Base-by-base conservation (phyloP, 2,329 filamentous ascomycete species). In the Piedraia hortae region DNA sequence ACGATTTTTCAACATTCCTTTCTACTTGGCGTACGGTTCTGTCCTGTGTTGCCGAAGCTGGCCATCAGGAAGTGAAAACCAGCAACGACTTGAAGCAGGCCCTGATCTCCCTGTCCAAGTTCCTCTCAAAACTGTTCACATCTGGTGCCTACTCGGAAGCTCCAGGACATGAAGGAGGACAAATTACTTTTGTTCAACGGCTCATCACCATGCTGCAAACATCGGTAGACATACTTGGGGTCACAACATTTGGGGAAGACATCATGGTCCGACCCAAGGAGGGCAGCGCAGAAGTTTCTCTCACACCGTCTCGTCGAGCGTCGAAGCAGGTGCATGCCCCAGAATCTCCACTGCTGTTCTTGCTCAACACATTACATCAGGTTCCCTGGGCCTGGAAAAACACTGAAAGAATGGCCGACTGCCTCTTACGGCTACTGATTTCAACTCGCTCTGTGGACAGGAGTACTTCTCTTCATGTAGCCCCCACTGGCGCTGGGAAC, bases 61-160 rank as follows among this genome's bases (percentile, higher is more conserved):
- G 68, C 12, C 59, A 56, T 18, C 89, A 90, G 44, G 85, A 97
- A 44, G 70, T 97, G 34, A 89, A 82, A 35, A 67, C 80, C 4
- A 78, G 77, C 0, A 59, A 60, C 7, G 82, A 93, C 28, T 74
- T 78, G 1, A 72, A 74, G 37, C 60, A 65, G 28, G 82, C 80
- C 26, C 57, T 90, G 28, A 68, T 72, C 11, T 56, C 62, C 18
- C 54, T 78, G 11, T 56, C 82, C 21, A 63, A 63, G 18, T 45
- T 78, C 11, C 47, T 90, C 4, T 59, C 63, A 21, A 61, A 57
- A 12, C 43, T 80, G 2, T n/a, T n/a, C n/a, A n/a, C n/a, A n/a
- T 16, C 13, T 14, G 16, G 10, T 20, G 10, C 10, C 12, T 22
- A 12, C 4, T 19, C 15, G 14, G 12, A 9, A 14, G 10, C 16